Percentiles rank a stretch among this genome's conserved stretches.
Evolutionary conservation across 352 stramenopile species (phyloP).

Genomic region (Pythium rishiriense): DNA sequence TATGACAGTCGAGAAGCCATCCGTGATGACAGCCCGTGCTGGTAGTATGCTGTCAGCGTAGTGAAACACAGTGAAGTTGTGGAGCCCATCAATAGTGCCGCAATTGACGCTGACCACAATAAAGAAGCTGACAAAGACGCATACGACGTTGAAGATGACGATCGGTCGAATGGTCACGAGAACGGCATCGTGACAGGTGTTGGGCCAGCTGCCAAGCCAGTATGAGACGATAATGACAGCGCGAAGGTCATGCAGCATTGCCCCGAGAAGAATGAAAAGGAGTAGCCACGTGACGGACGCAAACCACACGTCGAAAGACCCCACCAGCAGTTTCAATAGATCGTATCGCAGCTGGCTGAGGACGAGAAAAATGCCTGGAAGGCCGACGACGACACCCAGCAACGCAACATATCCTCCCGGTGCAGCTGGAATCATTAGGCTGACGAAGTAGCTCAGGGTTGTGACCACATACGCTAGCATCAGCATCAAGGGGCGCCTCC

Average conservation of each 20-base stretch:
- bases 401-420: constrained; percentile 17
- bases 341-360: constrained; percentile 21
- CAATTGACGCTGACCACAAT: constrained; percentile 17
- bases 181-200: constrained; percentile 18
- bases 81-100: constrained; percentile 8
- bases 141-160: constrained; percentile 20
- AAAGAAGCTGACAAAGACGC: constrained; percentile 13
- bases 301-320: constrained; percentile 26
- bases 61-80: constrained; percentile 17
- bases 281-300: constrained; percentile 12
- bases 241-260: constrained; percentile 19
- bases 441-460: constrained; percentile 9
- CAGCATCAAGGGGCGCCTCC: neutral
- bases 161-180: constrained; percentile 21
- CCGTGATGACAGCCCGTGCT: constrained; percentile 12
- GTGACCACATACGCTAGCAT: constrained; percentile 6
- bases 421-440: constrained; percentile 1
- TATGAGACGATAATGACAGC: constrained; percentile 1
- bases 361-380: constrained; percentile 7
- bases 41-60: constrained; percentile 13
- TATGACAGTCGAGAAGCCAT: constrained; percentile 19
- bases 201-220: constrained; percentile 18
- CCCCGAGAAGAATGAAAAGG: constrained; percentile 13
- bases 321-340: constrained; percentile 13
- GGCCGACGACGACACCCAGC: neutral